These are phyloP conservation scores for Castanopsis chinensis DNA, from an alignment of 306 rosid genomes.

Conservation along the genomic window DNA sequence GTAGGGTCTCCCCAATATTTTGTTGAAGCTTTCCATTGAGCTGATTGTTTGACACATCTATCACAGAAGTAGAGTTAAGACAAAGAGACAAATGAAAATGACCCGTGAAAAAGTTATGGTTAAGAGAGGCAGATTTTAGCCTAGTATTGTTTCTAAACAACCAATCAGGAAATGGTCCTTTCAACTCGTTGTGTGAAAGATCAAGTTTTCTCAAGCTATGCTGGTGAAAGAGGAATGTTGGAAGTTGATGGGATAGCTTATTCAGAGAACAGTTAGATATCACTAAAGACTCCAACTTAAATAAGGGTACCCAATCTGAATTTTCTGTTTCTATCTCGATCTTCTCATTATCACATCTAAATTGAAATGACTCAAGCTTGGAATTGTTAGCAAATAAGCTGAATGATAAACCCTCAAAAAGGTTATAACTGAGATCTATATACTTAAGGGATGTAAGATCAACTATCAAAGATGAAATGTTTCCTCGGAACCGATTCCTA, in stretches of 20 bases:
- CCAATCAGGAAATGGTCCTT: no score
- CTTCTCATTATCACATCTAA: not conserved
- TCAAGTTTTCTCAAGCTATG: no score
- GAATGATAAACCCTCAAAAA: slow-evolving; percentile 14
- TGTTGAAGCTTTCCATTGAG: no score
- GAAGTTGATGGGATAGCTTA: not conserved
- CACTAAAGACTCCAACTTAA: slow-evolving; percentile 4
- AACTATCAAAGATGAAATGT: no score
- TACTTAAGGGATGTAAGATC: no score
- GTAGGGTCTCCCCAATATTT: no score
- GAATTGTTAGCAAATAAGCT: slow-evolving; percentile 14
- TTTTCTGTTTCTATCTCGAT: rapidly evolving
- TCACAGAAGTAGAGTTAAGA: not conserved
- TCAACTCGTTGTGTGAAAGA: no score
- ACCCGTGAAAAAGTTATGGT: not conserved
- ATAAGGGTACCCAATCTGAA: not conserved
- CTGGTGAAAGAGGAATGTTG: not conserved
- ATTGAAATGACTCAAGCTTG: not conserved
- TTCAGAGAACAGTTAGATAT: not conserved
- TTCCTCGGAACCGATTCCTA: no score
- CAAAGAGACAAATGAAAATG: not conserved
- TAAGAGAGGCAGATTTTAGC: not conserved
- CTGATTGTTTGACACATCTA: no score
- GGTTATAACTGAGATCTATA: not conserved
- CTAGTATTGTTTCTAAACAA: not conserved